These are phyloP conservation scores for Lotus japonicus DNA, from an alignment of 306 rosid species.

Conservation along the genomic window DNA sequence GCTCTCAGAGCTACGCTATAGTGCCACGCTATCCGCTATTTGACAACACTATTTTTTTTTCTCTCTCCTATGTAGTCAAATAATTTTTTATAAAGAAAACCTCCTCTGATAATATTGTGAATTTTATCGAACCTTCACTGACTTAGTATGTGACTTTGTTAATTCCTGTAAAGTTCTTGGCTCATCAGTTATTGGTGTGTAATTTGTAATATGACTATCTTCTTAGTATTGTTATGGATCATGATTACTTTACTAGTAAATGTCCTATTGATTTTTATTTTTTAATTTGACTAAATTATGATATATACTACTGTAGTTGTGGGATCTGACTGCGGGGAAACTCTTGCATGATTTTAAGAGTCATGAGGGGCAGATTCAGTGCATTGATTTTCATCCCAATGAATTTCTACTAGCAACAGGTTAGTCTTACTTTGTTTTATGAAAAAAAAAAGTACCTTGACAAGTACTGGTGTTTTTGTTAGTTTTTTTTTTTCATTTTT, in stretches of 20 bases:
- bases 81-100: not conserved
- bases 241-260: not conserved
- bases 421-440: constrained; percentile 31
- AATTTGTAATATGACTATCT: not conserved
- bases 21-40: no score
- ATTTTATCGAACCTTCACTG: not conserved
- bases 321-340: constrained; percentile 99
- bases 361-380: constrained; percentile 94
- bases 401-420: constrained; percentile 98
- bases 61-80: not conserved
- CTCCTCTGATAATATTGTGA: not conserved
- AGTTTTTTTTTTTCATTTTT: not conserved
- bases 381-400: constrained; percentile 96
- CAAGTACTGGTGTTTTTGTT: not conserved
- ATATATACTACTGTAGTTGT: constrained; percentile 50
- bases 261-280: not conserved
- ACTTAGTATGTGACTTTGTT: constrained; percentile 5
- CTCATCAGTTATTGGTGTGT: constrained; percentile 8
- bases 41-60: no score
- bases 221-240: not conserved
- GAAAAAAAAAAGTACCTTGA: not conserved
- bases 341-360: constrained; percentile 87
- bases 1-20: no score
- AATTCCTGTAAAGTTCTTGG: not conserved
- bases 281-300: not conserved